Base-by-base conservation (phyloP, 768 basidiomycete genomes). In the Russula vinacea region DNA sequence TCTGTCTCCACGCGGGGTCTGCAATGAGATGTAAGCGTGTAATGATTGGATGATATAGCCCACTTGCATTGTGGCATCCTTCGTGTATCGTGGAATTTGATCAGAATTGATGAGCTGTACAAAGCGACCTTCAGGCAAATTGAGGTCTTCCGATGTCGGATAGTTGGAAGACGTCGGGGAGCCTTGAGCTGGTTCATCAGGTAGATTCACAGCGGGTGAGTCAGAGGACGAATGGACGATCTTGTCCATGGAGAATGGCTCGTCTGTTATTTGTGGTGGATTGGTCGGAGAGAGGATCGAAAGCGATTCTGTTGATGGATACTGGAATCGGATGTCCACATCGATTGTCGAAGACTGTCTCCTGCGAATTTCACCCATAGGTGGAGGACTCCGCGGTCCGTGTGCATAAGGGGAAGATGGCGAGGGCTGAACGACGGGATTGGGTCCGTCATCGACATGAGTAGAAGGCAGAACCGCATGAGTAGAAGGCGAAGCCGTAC, bases 51-150 rank as follows among this genome's bases (percentile, higher is more conserved):
- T 6, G 33, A 2, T 35, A 39, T 33, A 19, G 1, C 10, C n/a
- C 14, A 60, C 58, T 64, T 56, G 33, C 63, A 64, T 60, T 0
- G 9, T 50, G 13, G 24, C 13, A 6, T n/a, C 13, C 59, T 51
- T 60, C 6, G 47, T 26, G 59, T 65, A 65, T n/a, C 64, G 54
- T 37, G 64, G 59, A 14, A 65, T 24, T 44, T 65, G 54, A 7
- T 65, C 58, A 29, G 64, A 56, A 42, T 56, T n/a, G 32, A 65
- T 56, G 9, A 42, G 44, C 32, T 33, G 37, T 16, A 65, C 47
- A 16, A 50, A 26, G 22, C 64, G 64, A 50, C 53, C 58, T 5
- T 56, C 54, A 2, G 64, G 64, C 7, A 60, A 16, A 5, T 2
- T 24, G 24, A 35, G 33, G 47, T 55, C n/a, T n/a, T n/a, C 35